Evolutionary conservation across 2,329 filamentous ascomycete genomes (phyloP).

Genomic region (Cryphonectria parasitica): DNA sequence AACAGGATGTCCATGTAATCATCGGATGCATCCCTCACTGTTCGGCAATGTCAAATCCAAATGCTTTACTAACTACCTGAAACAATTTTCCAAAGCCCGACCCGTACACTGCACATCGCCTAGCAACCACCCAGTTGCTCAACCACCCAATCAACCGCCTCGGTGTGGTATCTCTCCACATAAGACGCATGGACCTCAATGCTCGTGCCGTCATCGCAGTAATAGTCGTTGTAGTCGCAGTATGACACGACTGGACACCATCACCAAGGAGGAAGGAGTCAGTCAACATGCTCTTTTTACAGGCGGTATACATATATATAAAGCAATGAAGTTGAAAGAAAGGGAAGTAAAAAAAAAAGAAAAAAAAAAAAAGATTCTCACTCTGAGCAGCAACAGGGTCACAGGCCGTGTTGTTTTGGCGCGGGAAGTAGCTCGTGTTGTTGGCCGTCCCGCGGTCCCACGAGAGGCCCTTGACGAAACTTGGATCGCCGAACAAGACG

Average conservation of each 20-base stretch:
- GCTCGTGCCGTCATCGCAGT: constrained; percentile 18
- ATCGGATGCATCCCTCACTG: not conserved
- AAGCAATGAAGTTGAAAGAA: no score
- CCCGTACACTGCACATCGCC: not conserved
- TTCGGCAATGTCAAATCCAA: not conserved
- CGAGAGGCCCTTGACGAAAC: constrained; percentile 12
- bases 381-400: constrained; percentile 15
- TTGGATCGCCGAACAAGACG: constrained; percentile 47
- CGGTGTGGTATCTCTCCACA: constrained; percentile 14
- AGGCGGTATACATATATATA: no score
- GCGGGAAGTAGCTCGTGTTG: constrained; percentile 20
- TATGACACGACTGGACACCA: constrained; percentile 15
- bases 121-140: constrained; percentile 11
- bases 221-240: constrained; percentile 19
- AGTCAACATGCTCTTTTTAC: not conserved
- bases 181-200: constrained; percentile 15
- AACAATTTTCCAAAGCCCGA: not conserved
- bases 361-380: not conserved
- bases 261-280: not conserved
- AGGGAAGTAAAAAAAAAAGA: no score
- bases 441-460: constrained; percentile 21
- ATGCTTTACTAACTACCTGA: not conserved
- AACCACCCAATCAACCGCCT: constrained; percentile 13
- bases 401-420: constrained; percentile 16
- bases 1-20: no score